These are phyloP conservation scores for Silybum marianum DNA, from an alignment of 129 eudicot genomes.

Conservation along the genomic window DNA sequence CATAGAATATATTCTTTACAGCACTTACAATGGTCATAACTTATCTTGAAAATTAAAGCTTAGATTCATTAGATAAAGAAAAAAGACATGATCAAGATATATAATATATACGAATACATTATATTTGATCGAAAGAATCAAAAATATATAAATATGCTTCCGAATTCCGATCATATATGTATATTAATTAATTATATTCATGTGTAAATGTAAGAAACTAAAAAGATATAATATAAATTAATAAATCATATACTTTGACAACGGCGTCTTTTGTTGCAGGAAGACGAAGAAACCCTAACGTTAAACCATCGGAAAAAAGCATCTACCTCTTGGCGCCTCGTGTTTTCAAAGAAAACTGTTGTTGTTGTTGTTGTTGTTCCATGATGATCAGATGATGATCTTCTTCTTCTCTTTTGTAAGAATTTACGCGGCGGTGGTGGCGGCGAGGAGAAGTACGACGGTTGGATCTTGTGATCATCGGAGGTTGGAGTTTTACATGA, in stretches of 20 bases:
- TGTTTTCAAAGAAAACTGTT: conserved; percentile 26
- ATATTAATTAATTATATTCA: background rate
- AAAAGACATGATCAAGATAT: background rate
- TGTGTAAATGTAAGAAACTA: background rate
- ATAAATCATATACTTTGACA: conserved; percentile 33
- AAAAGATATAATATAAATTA: background rate
- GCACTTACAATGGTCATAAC: background rate
- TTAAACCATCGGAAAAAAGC: conserved; percentile 27
- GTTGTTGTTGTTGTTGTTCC: background rate
- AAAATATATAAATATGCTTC: background rate
- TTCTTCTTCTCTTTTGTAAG: conserved; percentile 22
- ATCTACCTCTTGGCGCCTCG: conserved; percentile 38
- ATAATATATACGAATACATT: background rate
- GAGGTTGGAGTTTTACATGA: conserved; percentile 35
- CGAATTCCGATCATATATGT: background rate
- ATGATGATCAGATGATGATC: conserved; percentile 1
- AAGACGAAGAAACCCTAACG: conserved; percentile 33
- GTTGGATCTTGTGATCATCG: conserved; percentile 36
- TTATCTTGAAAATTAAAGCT: background rate
- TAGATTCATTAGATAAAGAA: background rate
- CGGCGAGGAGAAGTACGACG: background rate
- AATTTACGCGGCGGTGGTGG: conserved; percentile 29
- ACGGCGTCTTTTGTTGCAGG: conserved; percentile 33
- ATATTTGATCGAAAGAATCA: background rate
- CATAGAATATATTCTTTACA: background rate